These are phyloP conservation scores for Lagerstroemia speciosa DNA, from an alignment of 345 rosid species.

Conservation along the genomic window DNA sequence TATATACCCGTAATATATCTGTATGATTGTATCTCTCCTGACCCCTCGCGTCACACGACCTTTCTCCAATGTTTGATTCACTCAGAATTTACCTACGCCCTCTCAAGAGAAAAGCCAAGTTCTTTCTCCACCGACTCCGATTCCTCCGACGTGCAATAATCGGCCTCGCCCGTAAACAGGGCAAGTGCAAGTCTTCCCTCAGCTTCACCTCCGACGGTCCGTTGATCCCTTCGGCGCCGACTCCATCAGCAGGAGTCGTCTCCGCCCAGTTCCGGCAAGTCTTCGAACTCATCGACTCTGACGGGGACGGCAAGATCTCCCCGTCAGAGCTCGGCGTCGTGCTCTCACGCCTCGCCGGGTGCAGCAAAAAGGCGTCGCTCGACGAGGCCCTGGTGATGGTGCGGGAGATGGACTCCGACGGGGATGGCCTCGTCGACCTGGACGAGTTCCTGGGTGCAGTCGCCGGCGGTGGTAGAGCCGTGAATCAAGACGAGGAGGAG, in stretches of 20 bases:
- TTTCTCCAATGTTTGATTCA: not conserved
- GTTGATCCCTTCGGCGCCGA: conserved; percentile 13
- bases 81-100: not conserved
- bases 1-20: too few species aligned
- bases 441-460: conserved; percentile 30
- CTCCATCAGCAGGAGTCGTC: conserved; percentile 25
- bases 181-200: conserved; percentile 8
- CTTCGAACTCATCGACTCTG: conserved; percentile 34
- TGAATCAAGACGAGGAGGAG: not conserved
- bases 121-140: not conserved
- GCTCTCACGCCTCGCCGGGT: conserved; percentile 23
- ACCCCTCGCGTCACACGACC: too few species aligned
- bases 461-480: not conserved
- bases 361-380: conserved; percentile 19
- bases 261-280: conserved; percentile 30
- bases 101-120: not conserved
- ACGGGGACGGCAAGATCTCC: conserved; percentile 46
- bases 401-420: conserved; percentile 31
- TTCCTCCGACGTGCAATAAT: not conserved
- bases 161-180: not conserved
- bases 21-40: too few species aligned
- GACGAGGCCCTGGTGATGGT: conserved; percentile 32
- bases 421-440: conserved; percentile 40
- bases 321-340: conserved; percentile 30
- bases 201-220: conserved; percentile 10